Percentiles rank a stretch among this genome's conserved stretches.
phyloP scores from a whole-genome alignment of 2,329 filamentous ascomycete species.

The Mycosphaerella sp. region DNA sequence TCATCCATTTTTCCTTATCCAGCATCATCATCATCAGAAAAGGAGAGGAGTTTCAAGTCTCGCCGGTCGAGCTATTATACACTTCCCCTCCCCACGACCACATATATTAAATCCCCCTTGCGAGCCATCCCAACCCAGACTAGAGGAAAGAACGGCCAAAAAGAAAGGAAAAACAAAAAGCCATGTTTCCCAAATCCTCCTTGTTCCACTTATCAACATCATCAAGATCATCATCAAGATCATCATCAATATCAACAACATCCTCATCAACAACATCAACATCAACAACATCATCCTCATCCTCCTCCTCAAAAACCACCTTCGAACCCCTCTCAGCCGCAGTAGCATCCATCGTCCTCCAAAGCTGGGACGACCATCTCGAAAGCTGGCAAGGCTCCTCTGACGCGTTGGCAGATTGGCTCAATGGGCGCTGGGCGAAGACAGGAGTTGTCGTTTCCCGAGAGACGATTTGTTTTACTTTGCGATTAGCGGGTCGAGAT shows the following conservation, averaged over 20 bases:
- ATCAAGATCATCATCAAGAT: background rate
- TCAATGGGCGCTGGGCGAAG: slow-evolving; percentile 29
- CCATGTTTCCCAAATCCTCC: background rate
- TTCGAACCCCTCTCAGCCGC: slow-evolving; percentile 19
- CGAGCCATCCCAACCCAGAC: too few species aligned
- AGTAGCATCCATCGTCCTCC: slow-evolving; percentile 20
- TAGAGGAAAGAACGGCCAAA: background rate
- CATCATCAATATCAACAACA: background rate
- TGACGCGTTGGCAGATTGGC: slow-evolving; percentile 28
- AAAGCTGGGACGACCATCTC: slow-evolving; percentile 18
- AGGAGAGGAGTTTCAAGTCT: background rate
- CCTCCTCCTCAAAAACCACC: slow-evolving; percentile 6
- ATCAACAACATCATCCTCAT: background rate
- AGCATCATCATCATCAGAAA: too few species aligned
- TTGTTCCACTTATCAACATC: background rate
- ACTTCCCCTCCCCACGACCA: background rate
- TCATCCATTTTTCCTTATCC: too few species aligned
- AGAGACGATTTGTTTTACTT: slow-evolving; percentile 25
- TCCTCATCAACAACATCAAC: background rate
- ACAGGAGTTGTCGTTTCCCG: slow-evolving; percentile 21
- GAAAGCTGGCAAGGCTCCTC: slow-evolving; percentile 19
- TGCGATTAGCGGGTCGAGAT: slow-evolving; percentile 18
- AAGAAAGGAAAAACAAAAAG: background rate
- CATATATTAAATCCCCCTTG: background rate
- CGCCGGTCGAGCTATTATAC: slow-evolving; percentile 4